These are phyloP conservation scores for Deuterostichococcus epilithicus DNA, from an alignment of 139 green algal species.

Conservation along the genomic window DNA sequence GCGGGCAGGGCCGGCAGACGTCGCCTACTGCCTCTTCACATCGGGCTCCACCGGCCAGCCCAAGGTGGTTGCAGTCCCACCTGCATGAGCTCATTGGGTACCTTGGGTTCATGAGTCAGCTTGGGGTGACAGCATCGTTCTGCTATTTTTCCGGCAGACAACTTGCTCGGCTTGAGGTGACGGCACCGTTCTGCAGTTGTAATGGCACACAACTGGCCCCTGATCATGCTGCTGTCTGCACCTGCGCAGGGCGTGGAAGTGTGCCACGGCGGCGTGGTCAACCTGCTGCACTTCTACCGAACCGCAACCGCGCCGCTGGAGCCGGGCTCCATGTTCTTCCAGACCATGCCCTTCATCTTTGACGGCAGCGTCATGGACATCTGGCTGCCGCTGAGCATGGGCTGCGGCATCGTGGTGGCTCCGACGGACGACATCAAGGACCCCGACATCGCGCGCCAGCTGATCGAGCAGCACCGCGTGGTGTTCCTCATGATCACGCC, in stretches of 20 bases:
- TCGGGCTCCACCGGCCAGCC: conserved; percentile 52
- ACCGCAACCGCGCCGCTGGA: not conserved
- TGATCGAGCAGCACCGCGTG: conserved; percentile 12
- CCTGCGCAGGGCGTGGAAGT: too few relatives aligned
- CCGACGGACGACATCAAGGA: conserved; percentile 24
- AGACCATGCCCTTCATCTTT: conserved; percentile 34
- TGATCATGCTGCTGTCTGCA: too few relatives aligned
- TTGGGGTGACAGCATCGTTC: too few relatives aligned
- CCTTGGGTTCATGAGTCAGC: not conserved
- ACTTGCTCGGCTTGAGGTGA: too few relatives aligned
- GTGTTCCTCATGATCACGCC: conserved; percentile 15
- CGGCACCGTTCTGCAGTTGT: too few relatives aligned
- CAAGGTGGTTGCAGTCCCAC: conserved; percentile 44
- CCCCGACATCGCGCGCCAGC: conserved; percentile 8
- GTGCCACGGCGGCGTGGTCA: too few relatives aligned
- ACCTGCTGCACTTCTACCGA: not conserved
- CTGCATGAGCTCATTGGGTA: not conserved
- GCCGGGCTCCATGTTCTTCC: conserved; percentile 3
- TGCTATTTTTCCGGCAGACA: too few relatives aligned
- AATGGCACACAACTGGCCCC: too few relatives aligned
- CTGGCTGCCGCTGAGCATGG: conserved; percentile 12
- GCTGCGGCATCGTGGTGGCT: conserved; percentile 19
- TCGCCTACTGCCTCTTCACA: conserved; percentile 63
- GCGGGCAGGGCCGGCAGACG: not conserved
- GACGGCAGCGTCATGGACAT: conserved; percentile 30